Conservation (phyloP, 257 asterid genomes). For the Nicotiana noctiflora region DNA sequence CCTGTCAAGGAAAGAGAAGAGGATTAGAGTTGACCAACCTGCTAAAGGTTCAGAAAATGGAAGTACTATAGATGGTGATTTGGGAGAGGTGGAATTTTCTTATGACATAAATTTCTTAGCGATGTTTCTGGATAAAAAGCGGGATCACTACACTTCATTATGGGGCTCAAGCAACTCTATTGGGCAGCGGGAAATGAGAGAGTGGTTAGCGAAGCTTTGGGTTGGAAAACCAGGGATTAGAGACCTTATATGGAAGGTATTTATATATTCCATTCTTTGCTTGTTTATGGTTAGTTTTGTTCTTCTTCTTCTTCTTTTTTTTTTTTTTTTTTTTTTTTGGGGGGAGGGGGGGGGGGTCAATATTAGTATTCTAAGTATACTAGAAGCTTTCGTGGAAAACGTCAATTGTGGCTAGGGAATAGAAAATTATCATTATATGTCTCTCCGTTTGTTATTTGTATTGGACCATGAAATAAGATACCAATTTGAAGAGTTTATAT, state of each 20-base stretch:
- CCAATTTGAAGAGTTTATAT: too few species aligned
- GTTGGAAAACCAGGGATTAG: constrained; percentile 57
- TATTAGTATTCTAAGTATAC: not conserved
- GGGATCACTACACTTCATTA: constrained; percentile 69
- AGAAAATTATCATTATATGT: not conserved
- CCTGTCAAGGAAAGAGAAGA: constrained; percentile 66
- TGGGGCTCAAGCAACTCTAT: constrained; percentile 88
- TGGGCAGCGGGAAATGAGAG: constrained; percentile 95
- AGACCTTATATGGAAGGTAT: constrained; percentile 93
- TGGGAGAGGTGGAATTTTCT: constrained; percentile 44
- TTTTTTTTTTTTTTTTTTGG: not conserved
- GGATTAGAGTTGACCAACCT: constrained; percentile 34
- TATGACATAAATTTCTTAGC: constrained; percentile 73
- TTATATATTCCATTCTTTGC: constrained; percentile 13
- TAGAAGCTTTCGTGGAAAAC: not conserved
- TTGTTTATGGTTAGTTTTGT: constrained; percentile 9
- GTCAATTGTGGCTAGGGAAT: not conserved
- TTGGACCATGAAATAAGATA: not conserved
- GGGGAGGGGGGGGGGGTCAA: not conserved
- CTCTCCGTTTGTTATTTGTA: not conserved
- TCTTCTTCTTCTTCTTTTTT: too few species aligned
- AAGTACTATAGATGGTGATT: constrained; percentile 22
- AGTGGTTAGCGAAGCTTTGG: constrained; percentile 89
- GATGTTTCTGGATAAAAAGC: constrained; percentile 68
- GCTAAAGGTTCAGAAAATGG: constrained; percentile 24